Conservation (phyloP, 179 eudicot genomes). For the Spinacia oleracea region DNA sequence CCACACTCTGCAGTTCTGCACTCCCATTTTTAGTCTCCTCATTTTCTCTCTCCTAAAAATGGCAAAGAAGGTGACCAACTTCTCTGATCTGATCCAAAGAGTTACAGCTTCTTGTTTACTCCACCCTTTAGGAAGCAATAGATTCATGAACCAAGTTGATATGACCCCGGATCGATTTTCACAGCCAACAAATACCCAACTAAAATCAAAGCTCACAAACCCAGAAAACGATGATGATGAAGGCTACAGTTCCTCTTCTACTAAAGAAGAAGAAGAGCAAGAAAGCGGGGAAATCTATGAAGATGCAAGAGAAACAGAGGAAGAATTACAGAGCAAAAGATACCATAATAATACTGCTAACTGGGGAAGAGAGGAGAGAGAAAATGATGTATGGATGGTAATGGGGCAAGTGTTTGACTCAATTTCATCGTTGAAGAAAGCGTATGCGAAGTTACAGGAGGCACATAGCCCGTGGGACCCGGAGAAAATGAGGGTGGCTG, state of each 20-base stretch:
- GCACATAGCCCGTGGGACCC: conserved; percentile 94
- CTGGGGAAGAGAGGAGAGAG: conserved; percentile 23
- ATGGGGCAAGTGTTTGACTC: conserved; percentile 76
- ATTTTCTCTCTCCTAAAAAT: conserved; percentile 14
- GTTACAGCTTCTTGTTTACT: conserved; percentile 85
- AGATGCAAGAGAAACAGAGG: conserved; percentile 30
- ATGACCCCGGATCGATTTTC: conserved; percentile 33
- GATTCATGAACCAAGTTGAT: conserved; percentile 30
- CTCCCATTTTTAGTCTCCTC: not conserved
- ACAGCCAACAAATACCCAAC: conserved; percentile 15
- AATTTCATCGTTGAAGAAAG: conserved; percentile 64
- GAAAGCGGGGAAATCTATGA: conserved; percentile 25
- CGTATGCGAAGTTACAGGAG: conserved; percentile 76
- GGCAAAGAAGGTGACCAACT: conserved; percentile 59
- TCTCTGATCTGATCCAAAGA: conserved; percentile 95
- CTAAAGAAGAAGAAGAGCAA: conserved; percentile 36
- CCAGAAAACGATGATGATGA: conserved; percentile 15
- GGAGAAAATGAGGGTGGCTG: conserved; percentile 76
- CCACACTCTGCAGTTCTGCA: not conserved
- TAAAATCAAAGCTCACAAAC: conserved; percentile 9
- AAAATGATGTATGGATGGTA: conserved; percentile 44
- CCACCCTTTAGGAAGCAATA: conserved; percentile 57
- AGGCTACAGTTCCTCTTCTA: conserved; percentile 15
- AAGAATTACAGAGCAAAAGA: not conserved
- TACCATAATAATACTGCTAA: not conserved